Percentiles rank a stretch among this genome's conserved stretches.
Evolutionary conservation across 2,329 filamentous ascomycete species (phyloP).

Genomic region (Alternaria brassicicola): DNA sequence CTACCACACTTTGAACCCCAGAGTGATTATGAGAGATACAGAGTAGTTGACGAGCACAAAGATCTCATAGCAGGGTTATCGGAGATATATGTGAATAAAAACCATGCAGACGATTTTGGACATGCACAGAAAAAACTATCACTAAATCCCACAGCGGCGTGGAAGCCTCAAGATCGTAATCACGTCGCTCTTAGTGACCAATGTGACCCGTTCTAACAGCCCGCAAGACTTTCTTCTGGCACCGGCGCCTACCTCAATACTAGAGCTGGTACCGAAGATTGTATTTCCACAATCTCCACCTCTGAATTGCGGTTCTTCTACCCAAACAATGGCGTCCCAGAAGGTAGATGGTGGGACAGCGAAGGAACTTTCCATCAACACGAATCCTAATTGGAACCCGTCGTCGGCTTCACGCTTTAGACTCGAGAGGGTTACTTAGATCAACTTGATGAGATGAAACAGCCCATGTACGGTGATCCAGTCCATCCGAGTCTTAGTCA

Average conservation of each 20-base stretch:
- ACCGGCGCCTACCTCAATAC: background rate
- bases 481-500: background rate
- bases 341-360: too few species aligned
- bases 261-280: background rate
- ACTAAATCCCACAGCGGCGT: background rate
- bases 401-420: background rate
- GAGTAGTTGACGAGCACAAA: background rate
- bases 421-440: background rate
- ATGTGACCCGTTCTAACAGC: background rate
- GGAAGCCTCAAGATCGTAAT: background rate
- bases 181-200: background rate
- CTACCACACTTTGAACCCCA: background rate
- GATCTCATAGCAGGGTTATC: background rate
- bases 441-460: too few species aligned
- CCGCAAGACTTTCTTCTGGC: background rate
- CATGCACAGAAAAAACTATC: background rate
- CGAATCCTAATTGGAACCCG: background rate
- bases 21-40: background rate
- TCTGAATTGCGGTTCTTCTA: too few species aligned
- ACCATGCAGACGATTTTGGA: background rate
- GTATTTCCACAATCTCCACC: background rate
- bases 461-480: background rate
- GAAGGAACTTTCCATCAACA: background rate
- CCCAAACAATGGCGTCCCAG: too few species aligned
- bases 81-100: too few species aligned